Percentiles rank a stretch among this genome's conserved stretches.
Evolutionary conservation across 1,284 basidiomycete genomes (phyloP).

Genomic region (Puccinia hordei): DNA sequence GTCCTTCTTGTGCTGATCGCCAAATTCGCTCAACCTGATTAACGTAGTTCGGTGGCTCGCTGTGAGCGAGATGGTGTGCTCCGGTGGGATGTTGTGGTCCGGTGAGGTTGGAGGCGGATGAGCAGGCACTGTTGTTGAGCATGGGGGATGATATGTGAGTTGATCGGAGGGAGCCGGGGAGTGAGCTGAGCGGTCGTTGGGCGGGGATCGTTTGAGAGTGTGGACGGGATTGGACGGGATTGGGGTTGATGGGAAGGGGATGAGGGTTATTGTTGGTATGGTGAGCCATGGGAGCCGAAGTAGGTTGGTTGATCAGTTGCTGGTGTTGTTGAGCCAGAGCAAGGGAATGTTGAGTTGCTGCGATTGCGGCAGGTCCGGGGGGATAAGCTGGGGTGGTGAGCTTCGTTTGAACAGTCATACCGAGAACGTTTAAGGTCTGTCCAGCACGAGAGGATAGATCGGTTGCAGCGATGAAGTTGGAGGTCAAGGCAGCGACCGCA

Average conservation of each 20-base stretch:
- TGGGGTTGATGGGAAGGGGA: neutral
- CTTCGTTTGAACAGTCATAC: constrained; percentile 41
- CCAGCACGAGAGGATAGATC: constrained; percentile 31
- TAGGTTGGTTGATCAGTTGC: neutral
- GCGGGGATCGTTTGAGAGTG: neutral
- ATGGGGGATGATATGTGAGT: neutral
- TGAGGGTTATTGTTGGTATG: constrained; percentile 15
- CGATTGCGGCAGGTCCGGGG: constrained; percentile 38
- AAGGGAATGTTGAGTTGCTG: constrained; percentile 35
- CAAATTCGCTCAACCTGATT: constrained; percentile 47
- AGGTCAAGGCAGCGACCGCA: constrained; percentile 47
- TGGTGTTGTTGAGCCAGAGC: constrained; percentile 27
- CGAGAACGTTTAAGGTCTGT: constrained; percentile 22
- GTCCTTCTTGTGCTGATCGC: constrained; percentile 49
- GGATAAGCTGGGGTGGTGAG: constrained; percentile 31
- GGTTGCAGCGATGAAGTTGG: constrained; percentile 42
- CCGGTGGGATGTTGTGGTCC: neutral
- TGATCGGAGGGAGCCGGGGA: constrained; percentile 25
- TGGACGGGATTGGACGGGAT: neutral
- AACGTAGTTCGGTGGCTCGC: neutral
- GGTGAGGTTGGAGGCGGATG: constrained; percentile 16
- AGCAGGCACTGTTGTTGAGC: constrained; percentile 12
- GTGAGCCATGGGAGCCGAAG: neutral
- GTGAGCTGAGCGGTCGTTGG: constrained; percentile 18
- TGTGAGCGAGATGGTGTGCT: neutral